Conservation (phyloP, 352 stramenopile genomes). For the Pythium volutum region DNA sequence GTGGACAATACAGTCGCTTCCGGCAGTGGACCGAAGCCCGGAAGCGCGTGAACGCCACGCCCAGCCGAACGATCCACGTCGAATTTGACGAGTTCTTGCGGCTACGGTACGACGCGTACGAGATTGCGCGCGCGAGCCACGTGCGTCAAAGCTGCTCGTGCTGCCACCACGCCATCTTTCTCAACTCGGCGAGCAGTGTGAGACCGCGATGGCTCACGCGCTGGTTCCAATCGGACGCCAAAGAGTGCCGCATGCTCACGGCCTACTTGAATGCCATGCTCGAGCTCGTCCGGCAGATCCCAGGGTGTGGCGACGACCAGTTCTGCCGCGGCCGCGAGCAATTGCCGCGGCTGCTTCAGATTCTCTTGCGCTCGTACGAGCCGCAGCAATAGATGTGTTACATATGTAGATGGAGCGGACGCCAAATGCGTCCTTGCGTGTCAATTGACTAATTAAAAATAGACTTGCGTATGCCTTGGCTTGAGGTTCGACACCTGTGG, state of each 20-base stretch:
- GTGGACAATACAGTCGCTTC: not conserved
- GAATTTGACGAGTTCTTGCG: not conserved
- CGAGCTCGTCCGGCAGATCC: not conserved
- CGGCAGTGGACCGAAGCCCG: not conserved
- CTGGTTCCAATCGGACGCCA: not conserved
- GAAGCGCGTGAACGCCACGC: not conserved
- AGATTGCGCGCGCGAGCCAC: not conserved
- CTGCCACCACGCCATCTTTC: not conserved
- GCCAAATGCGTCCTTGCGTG: too few species aligned
- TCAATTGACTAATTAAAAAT: too few species aligned
- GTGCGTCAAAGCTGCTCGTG: not conserved
- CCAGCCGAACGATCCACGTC: not conserved
- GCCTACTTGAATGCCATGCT: not conserved
- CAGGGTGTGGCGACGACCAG: not conserved
- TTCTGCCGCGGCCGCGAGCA: not conserved
- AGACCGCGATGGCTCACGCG: not conserved
- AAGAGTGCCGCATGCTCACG: not conserved
- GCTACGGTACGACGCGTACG: not conserved
- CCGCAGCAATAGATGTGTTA: not conserved
- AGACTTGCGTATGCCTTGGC: too few species aligned
- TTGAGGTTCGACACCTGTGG: too few species aligned
- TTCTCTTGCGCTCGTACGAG: not conserved
- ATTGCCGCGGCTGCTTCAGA: not conserved
- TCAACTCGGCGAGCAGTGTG: not conserved
- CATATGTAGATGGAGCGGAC: too few species aligned